Conservation (phyloP, 2,329 filamentous ascomycete genomes). For the Cladosporium sp. region DNA sequence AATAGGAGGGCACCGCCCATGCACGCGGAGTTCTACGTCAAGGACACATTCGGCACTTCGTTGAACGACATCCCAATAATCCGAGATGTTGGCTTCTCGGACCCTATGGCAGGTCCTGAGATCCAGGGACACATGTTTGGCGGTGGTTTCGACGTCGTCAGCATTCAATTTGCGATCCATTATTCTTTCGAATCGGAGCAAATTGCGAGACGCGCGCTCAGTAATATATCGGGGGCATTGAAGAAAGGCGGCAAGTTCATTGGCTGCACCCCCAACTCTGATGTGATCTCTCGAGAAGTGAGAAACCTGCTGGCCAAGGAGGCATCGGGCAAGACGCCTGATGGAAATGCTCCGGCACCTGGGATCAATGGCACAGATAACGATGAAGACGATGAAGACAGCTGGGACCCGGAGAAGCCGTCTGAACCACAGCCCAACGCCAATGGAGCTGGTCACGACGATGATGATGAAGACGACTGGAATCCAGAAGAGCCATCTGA, state of each 20-base stretch:
- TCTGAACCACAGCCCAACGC: constrained; percentile 37
- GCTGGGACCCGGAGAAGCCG: constrained; percentile 41
- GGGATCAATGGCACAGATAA: constrained; percentile 20
- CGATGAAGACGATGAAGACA: constrained; percentile 31
- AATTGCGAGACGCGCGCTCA: constrained; percentile 86
- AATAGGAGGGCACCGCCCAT: constrained; percentile 41
- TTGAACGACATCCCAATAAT: constrained; percentile 79
- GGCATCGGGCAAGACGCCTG: constrained; percentile 37
- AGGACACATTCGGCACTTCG: constrained; percentile 87
- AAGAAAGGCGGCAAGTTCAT: constrained; percentile 95
- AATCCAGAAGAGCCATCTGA: constrained; percentile 44
- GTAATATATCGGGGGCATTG: constrained; percentile 82
- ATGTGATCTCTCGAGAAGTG: constrained; percentile 79
- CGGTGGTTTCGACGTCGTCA: constrained; percentile 87
- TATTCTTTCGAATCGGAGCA: constrained; percentile 93
- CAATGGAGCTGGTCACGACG: constrained; percentile 11
- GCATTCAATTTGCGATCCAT: constrained; percentile 99
- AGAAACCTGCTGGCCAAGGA: constrained; percentile 64
- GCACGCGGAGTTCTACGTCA: constrained; percentile 81
- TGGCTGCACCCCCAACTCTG: constrained; percentile 94
- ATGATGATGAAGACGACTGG: constrained; percentile 33
- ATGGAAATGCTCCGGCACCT: constrained; percentile 15
- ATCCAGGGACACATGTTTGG: constrained; percentile 65
- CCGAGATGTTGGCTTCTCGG: constrained; percentile 71
- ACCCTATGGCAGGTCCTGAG: too few relatives aligned